A percentile compares a stretch with the other conserved stretches of the same genome.
These are phyloP conservation scores for Phoma herbarum DNA, from an alignment of 2,329 filamentous ascomycete genomes.

Conservation along the genomic window DNA sequence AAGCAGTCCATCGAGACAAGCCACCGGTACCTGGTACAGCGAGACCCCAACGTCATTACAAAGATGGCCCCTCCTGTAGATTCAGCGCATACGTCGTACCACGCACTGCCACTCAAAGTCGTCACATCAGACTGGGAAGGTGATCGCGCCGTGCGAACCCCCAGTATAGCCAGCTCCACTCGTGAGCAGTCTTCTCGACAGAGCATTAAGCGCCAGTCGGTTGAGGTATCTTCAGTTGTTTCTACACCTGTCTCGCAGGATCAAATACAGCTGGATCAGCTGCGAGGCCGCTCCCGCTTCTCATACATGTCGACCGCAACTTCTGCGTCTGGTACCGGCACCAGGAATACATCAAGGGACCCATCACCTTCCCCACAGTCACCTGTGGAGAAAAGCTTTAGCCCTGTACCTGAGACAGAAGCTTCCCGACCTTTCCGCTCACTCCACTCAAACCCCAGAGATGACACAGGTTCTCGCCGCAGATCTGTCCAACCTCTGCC, in stretches of 20 bases:
- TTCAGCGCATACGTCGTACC: slow-evolving; percentile 44
- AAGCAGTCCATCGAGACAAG: slow-evolving; percentile 42
- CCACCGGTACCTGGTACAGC: slow-evolving; percentile 50
- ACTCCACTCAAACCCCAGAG: slow-evolving; percentile 50
- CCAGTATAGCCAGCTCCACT: slow-evolving; percentile 42
- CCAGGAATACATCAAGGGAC: slow-evolving; percentile 46
- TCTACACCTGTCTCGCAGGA: slow-evolving; percentile 49
- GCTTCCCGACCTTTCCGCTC: slow-evolving; percentile 48
- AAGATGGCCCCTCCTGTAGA: slow-evolving; percentile 48
- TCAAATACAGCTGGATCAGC: slow-evolving; percentile 47
- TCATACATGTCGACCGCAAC: slow-evolving; percentile 52
- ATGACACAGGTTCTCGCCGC: slow-evolving; percentile 40
- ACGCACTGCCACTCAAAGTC: slow-evolving; percentile 41
- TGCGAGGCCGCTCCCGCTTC: slow-evolving; percentile 48
- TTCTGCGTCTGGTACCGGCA: slow-evolving; percentile 44
- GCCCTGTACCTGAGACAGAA: slow-evolving; percentile 28
- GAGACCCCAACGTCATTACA: slow-evolving; percentile 45
- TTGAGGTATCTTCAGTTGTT: slow-evolving; percentile 47
- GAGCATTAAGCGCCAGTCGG: slow-evolving; percentile 42
- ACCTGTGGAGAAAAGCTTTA: slow-evolving; percentile 42
- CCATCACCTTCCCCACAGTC: slow-evolving; percentile 49
- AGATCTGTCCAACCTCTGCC: slow-evolving; percentile 52
- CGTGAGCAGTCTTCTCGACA: slow-evolving; percentile 41
- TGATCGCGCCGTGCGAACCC: slow-evolving; percentile 36
- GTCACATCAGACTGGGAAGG: slow-evolving; percentile 46